phyloP scores from a whole-genome alignment of 371 early-diverging fungal genomes.

The Actinomortierella ambigua region DNA sequence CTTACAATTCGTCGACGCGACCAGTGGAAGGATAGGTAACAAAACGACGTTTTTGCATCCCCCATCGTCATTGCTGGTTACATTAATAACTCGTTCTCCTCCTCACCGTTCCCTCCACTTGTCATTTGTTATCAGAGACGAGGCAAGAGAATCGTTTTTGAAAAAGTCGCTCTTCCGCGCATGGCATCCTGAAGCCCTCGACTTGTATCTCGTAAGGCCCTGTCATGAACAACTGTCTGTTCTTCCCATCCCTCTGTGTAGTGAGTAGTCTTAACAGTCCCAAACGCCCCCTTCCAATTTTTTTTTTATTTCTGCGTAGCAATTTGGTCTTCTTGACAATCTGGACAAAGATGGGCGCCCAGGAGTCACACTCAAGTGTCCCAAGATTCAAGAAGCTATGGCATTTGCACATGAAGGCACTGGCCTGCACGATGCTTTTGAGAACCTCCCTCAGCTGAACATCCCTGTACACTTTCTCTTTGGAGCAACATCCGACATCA shows the following conservation, averaged over 20 bases:
- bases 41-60: not conserved
- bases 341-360: slow-evolving; percentile 19
- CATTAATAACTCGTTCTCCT: not conserved
- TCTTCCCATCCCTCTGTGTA: not conserved
- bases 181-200: slow-evolving; percentile 33
- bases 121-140: slow-evolving; percentile 8
- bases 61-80: too few species aligned
- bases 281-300: not conserved
- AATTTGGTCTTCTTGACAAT: slow-evolving; percentile 21
- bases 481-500: slow-evolving; percentile 33
- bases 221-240: not conserved
- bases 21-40: slow-evolving; percentile 34
- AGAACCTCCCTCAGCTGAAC: slow-evolving; percentile 18
- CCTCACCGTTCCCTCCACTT: not conserved
- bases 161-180: slow-evolving; percentile 16
- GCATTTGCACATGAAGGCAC: slow-evolving; percentile 28
- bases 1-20: slow-evolving; percentile 32
- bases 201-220: slow-evolving; percentile 17
- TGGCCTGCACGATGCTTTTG: slow-evolving; percentile 25
- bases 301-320: slow-evolving; percentile 7
- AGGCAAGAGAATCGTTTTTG: slow-evolving; percentile 14
- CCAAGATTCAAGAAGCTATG: slow-evolving; percentile 39
- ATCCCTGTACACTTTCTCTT: slow-evolving; percentile 32
- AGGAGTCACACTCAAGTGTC: slow-evolving; percentile 22
- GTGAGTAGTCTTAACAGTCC: not conserved